Conservation (phyloP, 31 red algal species). For the Odonthalia washingtoniensis region DNA sequence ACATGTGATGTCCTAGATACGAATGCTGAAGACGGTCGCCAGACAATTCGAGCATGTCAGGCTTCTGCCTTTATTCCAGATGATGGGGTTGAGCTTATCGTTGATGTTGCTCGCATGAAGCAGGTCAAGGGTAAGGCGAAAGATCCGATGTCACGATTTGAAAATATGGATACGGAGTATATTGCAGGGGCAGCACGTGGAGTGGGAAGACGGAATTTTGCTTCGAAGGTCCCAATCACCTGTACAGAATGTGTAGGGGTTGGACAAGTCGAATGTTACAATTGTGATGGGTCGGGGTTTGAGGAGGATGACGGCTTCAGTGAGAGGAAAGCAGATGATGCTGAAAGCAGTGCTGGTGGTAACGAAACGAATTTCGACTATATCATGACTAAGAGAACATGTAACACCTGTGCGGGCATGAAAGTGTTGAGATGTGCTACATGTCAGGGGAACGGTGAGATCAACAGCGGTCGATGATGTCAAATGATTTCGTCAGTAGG, state of each 20-base stretch:
- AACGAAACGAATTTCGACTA: too few relatives aligned
- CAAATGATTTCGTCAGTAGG: too few relatives aligned
- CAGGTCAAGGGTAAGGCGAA: background rate
- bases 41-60: conserved; percentile 88
- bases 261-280: conserved; percentile 51
- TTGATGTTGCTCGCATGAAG: conserved; percentile 81
- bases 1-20: conserved; percentile 82
- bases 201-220: background rate
- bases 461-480: conserved; percentile 26
- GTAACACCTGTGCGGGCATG: conserved; percentile 69
- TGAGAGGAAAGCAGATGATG: background rate
- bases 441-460: conserved; percentile 76
- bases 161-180: conserved; percentile 86
- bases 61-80: conserved; percentile 51
- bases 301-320: conserved; percentile 14
- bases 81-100: conserved; percentile 71
- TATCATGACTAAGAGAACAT: too few relatives aligned
- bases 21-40: conserved; percentile 36
- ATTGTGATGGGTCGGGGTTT: conserved; percentile 57
- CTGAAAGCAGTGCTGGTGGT: background rate
- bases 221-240: background rate
- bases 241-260: conserved; percentile 33
- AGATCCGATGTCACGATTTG: conserved; percentile 82
- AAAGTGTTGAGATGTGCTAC: conserved; percentile 55
- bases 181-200: conserved; percentile 69